These are phyloP conservation scores for Parsonsia alboflavescens DNA, from an alignment of 257 asterid species.

Conservation along the genomic window DNA sequence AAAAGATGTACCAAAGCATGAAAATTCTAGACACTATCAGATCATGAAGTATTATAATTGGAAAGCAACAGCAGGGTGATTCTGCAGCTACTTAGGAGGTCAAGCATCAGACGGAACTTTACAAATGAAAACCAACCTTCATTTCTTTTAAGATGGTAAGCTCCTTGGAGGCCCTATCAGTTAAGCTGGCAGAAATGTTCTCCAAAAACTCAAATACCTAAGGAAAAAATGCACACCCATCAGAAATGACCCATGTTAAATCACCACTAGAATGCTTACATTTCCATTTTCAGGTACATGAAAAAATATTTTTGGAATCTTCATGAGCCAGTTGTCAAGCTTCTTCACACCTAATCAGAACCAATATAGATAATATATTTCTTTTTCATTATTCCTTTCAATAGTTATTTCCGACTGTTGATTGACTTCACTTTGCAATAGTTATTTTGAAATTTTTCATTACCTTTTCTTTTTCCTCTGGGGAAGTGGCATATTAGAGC, in stretches of 20 bases:
- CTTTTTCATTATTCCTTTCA: too few relatives aligned
- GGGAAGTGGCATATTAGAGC: neutral
- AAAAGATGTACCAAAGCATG: slow-evolving; percentile 21
- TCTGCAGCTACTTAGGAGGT: slow-evolving; percentile 6
- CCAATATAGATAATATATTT: neutral
- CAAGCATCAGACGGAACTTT: slow-evolving; percentile 1
- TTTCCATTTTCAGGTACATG: neutral
- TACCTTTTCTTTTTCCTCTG: neutral
- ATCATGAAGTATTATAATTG: slow-evolving; percentile 8
- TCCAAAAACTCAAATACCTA: slow-evolving; percentile 90
- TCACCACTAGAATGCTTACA: neutral
- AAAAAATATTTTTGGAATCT: neutral
- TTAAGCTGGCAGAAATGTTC: slow-evolving; percentile 69
- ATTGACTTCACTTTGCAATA: neutral
- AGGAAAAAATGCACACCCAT: slow-evolving; percentile 5
- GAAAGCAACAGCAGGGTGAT: slow-evolving; percentile 10
- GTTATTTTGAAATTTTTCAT: neutral
- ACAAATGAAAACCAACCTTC: slow-evolving; percentile 50
- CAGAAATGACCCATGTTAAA: slow-evolving; percentile 1
- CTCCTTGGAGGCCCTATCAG: slow-evolving; percentile 72
- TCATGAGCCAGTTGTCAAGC: neutral
- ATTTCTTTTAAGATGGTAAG: slow-evolving; percentile 67
- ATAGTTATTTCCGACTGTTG: too few relatives aligned
- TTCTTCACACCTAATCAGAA: neutral
- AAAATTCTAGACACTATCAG: neutral